Percentiles rank a stretch among this genome's conserved stretches.
phyloP scores from a whole-genome alignment of 2,329 filamentous ascomycete genomes.

The Fusarium sterilihyphosum region DNA sequence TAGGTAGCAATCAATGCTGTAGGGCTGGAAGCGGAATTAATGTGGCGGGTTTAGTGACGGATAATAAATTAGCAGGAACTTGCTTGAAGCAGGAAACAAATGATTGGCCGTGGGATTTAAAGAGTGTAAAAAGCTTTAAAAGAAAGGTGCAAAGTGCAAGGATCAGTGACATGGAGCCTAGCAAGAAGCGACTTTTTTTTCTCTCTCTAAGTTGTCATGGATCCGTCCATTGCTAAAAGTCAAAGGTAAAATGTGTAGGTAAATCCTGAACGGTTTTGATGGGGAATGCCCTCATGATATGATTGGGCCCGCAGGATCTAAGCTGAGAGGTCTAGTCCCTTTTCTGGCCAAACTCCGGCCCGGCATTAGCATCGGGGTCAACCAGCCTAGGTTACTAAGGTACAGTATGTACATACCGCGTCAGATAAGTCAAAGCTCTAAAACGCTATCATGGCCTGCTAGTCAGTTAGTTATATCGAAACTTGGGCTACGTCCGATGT shows the following conservation, averaged over 20 bases:
- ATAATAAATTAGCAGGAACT: slow-evolving; percentile 13
- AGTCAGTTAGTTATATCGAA: not conserved
- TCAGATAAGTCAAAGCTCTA: slow-evolving; percentile 20
- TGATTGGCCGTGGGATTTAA: slow-evolving; percentile 16
- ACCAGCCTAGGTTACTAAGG: not conserved
- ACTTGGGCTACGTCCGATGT: slow-evolving; percentile 6
- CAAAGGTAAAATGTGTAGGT: not conserved
- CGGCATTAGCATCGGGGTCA: slow-evolving; percentile 9
- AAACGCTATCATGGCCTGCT: slow-evolving; percentile 8
- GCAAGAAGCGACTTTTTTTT: not conserved
- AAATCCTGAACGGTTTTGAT: not conserved
- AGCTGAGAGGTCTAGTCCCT: slow-evolving; percentile 4
- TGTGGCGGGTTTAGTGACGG: slow-evolving; percentile 1
- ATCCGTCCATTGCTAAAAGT: not conserved
- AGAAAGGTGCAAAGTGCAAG: slow-evolving; percentile 13
- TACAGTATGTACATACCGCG: not conserved
- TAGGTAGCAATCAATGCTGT: not conserved
- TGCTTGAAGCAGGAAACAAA: slow-evolving; percentile 6
- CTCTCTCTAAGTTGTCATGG: not conserved
- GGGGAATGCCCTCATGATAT: slow-evolving; percentile 6
- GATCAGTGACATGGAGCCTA: slow-evolving; percentile 2
- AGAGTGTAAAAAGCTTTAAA: slow-evolving; percentile 3
- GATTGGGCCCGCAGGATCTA: not conserved
- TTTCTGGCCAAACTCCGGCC: slow-evolving; percentile 20
- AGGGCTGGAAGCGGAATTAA: slow-evolving; percentile 20